A percentile compares a stretch with the other conserved stretches of the same genome.
These are phyloP conservation scores for Miscanthus sacchariflorus DNA, from an alignment of 202 grass and related monocot genomes.

Conservation along the genomic window DNA sequence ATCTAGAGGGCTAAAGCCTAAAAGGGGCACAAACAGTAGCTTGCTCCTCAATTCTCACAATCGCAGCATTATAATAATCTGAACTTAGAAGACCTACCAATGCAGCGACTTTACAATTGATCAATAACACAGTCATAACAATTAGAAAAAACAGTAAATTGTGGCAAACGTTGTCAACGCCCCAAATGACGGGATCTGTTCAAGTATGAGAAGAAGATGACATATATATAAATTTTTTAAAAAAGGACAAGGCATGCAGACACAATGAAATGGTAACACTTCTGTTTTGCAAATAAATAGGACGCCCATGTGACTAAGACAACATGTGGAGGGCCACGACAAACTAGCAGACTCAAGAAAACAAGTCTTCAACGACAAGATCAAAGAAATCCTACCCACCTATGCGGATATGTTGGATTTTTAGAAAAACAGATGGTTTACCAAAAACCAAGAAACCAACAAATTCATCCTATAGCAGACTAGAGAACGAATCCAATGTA, in stretches of 20 bases:
- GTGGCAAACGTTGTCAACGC: constrained; percentile 31
- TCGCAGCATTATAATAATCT: not conserved
- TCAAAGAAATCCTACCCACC: constrained; percentile 56
- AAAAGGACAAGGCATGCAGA: constrained; percentile 30
- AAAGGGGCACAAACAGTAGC: constrained; percentile 10
- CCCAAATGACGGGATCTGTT: constrained; percentile 20
- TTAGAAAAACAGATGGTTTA: constrained; percentile 1
- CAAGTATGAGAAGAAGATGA: constrained; percentile 20
- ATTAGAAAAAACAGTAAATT: constrained; percentile 41
- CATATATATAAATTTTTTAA: not conserved
- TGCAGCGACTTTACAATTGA: constrained; percentile 22
- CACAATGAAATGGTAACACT: not conserved
- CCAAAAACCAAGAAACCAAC: constrained; percentile 51
- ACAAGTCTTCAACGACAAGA: constrained; percentile 47
- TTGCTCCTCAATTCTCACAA: not conserved
- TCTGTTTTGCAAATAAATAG: constrained; percentile 27
- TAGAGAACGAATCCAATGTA: constrained; percentile 53
- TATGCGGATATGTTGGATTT: constrained; percentile 38
- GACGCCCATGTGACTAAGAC: constrained; percentile 48
- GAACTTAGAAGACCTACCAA: constrained; percentile 13
- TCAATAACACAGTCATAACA: constrained; percentile 13
- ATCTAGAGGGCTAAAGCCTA: not conserved
- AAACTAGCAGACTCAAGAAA: constrained; percentile 31
- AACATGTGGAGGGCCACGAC: constrained; percentile 43
- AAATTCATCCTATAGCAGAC: constrained; percentile 36